phyloP scores from a whole-genome alignment of 768 basidiomycete genomes.

The Lentinula detonsa region DNA sequence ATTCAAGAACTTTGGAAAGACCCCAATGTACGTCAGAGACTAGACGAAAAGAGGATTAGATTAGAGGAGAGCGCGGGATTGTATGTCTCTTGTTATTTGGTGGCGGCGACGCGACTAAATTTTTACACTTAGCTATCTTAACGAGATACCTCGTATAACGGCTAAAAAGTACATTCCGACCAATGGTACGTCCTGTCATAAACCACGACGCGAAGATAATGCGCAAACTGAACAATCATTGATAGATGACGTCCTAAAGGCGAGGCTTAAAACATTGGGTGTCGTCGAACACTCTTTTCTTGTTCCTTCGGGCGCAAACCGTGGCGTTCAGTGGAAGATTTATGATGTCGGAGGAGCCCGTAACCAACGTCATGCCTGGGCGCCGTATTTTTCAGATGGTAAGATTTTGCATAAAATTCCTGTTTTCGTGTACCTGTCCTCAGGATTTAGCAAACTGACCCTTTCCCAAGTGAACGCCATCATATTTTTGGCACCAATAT shows the following conservation, averaged over 20 bases:
- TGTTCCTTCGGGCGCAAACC: conserved; percentile 49
- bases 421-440: neutral
- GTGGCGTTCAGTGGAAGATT: conserved; percentile 70
- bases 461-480: conserved; percentile 65
- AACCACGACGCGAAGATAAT: conserved; percentile 10
- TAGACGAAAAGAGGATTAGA: conserved; percentile 61
- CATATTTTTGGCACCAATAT: conserved; percentile 85
- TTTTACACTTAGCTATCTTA: conserved; percentile 54
- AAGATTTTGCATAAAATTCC: conserved; percentile 5
- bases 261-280: conserved; percentile 77
- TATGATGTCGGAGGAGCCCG: conserved; percentile 83
- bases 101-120: neutral
- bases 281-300: conserved; percentile 75
- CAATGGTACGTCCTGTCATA: conserved; percentile 42
- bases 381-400: conserved; percentile 87
- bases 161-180: conserved; percentile 79
- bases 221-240: conserved; percentile 4
- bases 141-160: conserved; percentile 77
- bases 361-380: conserved; percentile 82
- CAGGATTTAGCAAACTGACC: neutral
- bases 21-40: conserved; percentile 51
- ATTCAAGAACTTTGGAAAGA: conserved; percentile 80
- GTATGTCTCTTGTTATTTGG: conserved; percentile 37
- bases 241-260: conserved; percentile 72
- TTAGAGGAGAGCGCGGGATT: conserved; percentile 83